Evolutionary conservation across 306 rosid species (phyloP), one percentile per base, ranked within the genome.

Genomic region (Fagus crenata): DNA sequence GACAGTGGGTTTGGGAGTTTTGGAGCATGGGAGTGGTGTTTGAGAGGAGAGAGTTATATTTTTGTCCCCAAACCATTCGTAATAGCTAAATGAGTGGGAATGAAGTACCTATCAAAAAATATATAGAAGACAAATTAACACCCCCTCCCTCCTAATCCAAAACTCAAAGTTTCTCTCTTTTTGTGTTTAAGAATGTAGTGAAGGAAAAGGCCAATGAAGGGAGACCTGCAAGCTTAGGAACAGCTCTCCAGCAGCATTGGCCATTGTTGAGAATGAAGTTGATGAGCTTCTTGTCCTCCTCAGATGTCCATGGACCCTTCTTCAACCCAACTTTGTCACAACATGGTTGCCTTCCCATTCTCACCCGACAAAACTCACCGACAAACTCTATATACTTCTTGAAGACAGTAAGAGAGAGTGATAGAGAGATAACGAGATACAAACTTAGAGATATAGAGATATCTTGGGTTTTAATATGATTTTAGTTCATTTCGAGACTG

Each of bases 291-390:
- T 84, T 95, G 87, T 95, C 98, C 54, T 95, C 98, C 42, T 92
- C 98, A 17, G 89, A 84, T 32, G 96, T 89, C 97, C 97, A 92
- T 69, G 95, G 97, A 7, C 97, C 97, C 71, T 92, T 92, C 90
- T 95, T 95, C 93, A 95, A 79, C 73, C 98, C 98, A 42, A 95
- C 97, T 83, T 95, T 95, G 83, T 95, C 98, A 85, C 98, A 95
- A 75, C 98, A 95, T 0, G 98, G 98, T 78, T 95, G 97, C 75
- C 98, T 90, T 83, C 98, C 98, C 98, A 95, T 92, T 77, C 63
- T 4, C 6, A 7, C 22, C 79, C 76, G 71, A 67, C 22, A 69
- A 14, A 63, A 1, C 60, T 15, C 0, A 43, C 42, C 71, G 36
- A 35, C 39, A 71, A 55, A 43, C 4, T 36, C 11, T 63, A 63